Conservation (phyloP, 192 early-diverging fungal species). For the Coemansia aciculifera region DNA sequence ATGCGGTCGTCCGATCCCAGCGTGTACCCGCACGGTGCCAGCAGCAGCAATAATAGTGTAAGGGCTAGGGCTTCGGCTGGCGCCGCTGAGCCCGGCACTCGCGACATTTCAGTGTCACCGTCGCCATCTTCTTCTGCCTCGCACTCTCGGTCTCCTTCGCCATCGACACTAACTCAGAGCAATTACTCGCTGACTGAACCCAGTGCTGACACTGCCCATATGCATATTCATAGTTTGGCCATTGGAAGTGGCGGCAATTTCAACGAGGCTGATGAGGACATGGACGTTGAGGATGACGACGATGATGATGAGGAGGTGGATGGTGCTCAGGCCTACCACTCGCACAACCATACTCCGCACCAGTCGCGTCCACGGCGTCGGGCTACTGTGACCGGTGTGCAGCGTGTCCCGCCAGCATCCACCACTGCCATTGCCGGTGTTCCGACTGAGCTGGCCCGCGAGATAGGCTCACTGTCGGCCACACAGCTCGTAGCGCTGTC, state of each 20-base stretch:
- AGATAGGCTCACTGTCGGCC: conserved; percentile 33
- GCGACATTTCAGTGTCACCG: conserved; percentile 53
- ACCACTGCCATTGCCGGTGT: not conserved
- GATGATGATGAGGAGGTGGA: conserved; percentile 11
- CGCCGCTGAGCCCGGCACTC: conserved; percentile 33
- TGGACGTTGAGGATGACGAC: conserved; percentile 15
- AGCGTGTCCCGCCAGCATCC: conserved; percentile 10
- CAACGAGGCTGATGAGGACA: conserved; percentile 14
- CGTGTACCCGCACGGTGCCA: conserved; percentile 26
- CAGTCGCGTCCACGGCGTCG: conserved; percentile 36
- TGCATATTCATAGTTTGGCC: not conserved
- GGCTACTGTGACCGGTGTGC: conserved; percentile 36
- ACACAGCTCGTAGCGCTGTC: conserved; percentile 51
- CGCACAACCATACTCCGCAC: not conserved
- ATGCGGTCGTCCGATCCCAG: conserved; percentile 47
- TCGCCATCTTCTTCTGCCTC: conserved; percentile 30
- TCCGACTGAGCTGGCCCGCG: conserved; percentile 19
- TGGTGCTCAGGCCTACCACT: not conserved
- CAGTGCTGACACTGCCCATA: not conserved
- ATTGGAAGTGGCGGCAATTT: not conserved
- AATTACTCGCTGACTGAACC: not conserved
- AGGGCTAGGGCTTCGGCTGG: conserved; percentile 8
- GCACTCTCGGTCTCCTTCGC: not conserved
- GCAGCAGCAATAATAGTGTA: not conserved
- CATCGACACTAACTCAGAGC: not conserved